Evolutionary conservation across 2,329 filamentous ascomycete species (phyloP), one percentile per base, ranked within the genome.

Genomic region (Claviceps monticola): DNA sequence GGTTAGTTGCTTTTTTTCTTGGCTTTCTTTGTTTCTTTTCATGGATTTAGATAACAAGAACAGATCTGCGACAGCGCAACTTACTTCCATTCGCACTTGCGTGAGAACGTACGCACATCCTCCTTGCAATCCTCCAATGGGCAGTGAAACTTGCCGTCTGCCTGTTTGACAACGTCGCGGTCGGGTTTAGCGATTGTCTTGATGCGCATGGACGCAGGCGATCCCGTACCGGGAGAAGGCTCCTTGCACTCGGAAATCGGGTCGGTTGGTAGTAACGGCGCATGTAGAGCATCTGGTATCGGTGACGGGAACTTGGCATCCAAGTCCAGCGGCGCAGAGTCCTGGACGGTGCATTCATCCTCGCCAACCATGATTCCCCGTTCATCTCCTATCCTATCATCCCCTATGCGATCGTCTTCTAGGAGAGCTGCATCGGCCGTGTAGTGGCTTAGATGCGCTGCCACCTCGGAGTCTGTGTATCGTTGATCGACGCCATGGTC

Each of bases 61-160:
- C 8, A 34, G 29, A 11, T 34, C 29, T 11, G 29, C 9, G 9
- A 34, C 29, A 34, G 29, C 8, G 3, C 14, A 17, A 78, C 86
- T 79, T 73, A 93, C 88, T 85, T 94, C 88, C 88, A 96, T 71
- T 95, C 90, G 70, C 90, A 95, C 59, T 88, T 91, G 56, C 89
- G 80, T 51, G 79, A 76, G 63, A 95, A 97, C 13, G 76, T 77
- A 45, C 74, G 77, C 5, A 74, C 61, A 5, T 82, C 74, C 50
- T 84, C 79, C 13, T 71, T 75, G 61, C 90, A 96, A 52, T 84
- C 82, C 0, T 75, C 68, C 58, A 81, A 79, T 16, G 79, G 80
- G 67, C 91, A 96, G 52, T 83, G 76, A 60, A 83, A 93, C 62
- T 87, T 83, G n/a, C 86, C 86, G 23, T 86, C 76, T 1, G 71